Base-by-base conservation (phyloP, 495 filamentous ascomycete genomes). In the Venustampulla echinocandica region DNA sequence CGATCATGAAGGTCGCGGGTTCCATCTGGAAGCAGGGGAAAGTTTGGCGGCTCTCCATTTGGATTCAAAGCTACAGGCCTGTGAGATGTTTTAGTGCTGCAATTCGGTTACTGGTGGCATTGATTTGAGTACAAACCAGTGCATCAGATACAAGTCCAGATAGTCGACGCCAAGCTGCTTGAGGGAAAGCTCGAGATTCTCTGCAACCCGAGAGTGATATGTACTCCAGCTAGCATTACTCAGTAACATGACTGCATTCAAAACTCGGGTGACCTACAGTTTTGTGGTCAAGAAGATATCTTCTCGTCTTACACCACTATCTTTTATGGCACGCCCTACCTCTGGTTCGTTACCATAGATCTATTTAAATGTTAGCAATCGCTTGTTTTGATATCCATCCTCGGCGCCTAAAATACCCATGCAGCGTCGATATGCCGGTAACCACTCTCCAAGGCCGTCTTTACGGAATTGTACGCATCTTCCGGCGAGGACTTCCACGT, bases 221-320 rank as follows among this genome's bases (percentile, higher is more conserved):
- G n/a, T n/a, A n/a, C n/a, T n/a, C n/a, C n/a, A n/a, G n/a, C n/a
- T n/a, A n/a, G n/a, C n/a, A n/a, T n/a, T n/a, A n/a, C n/a, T n/a
- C n/a, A n/a, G n/a, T n/a, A n/a, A n/a, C n/a, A n/a, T n/a, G n/a
- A n/a, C n/a, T n/a, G n/a, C n/a, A n/a, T n/a, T n/a, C n/a, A n/a
- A n/a, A n/a, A n/a, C n/a, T n/a, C n/a, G n/a, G n/a, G n/a, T n/a
- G n/a, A n/a, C n/a, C n/a, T n/a, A n/a, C n/a, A 90, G 65, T 67
- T 93, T 93, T 19, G 73, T 80, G 37, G 84, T 85, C 33, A 93
- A 75, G 64, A 90, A 93, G 27, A 90, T 62, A 41, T 89, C 81
- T 62, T 84, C 76, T 28, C 87, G 70, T 67, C 76, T 83, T 40
- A 85, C 75, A n/a, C 47, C 40, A 21, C 66, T 59, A 55, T 50